Evolutionary conservation across 2,329 filamentous ascomycete genomes (phyloP).

Genomic region (Ramularia endophylla): DNA sequence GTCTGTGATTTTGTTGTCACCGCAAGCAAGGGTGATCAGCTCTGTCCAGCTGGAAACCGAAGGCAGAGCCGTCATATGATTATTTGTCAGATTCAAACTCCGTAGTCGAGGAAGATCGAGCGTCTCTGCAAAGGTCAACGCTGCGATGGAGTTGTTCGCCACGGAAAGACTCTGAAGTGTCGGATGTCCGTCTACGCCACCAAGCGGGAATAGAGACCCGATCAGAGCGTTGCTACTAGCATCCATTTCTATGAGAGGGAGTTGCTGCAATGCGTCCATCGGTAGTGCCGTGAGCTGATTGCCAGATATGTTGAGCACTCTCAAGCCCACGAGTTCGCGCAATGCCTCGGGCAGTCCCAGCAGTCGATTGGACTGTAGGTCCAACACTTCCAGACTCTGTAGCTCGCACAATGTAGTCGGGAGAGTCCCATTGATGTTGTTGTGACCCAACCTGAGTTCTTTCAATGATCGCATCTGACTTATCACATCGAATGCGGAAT

Average conservation of each 20-base stretch:
- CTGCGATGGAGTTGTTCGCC: constrained; percentile 65
- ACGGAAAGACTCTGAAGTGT: constrained; percentile 71
- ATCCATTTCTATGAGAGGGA: constrained; percentile 68
- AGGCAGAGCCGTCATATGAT: constrained; percentile 68
- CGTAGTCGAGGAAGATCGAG: constrained; percentile 67
- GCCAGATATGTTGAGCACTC: constrained; percentile 70
- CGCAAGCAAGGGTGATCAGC: constrained; percentile 66
- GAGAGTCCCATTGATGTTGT: constrained; percentile 64
- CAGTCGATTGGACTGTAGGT: constrained; percentile 75
- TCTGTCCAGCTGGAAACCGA: constrained; percentile 67
- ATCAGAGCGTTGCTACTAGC: constrained; percentile 72
- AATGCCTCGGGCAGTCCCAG: constrained; percentile 63
- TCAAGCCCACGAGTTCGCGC: constrained; percentile 61
- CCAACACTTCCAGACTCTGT: constrained; percentile 67
- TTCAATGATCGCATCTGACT: constrained; percentile 65
- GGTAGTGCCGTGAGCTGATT: constrained; percentile 70
- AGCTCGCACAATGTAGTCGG: constrained; percentile 59
- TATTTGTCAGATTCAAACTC: constrained; percentile 70
- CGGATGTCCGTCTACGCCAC: constrained; percentile 43
- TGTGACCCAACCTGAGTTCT: constrained; percentile 77
- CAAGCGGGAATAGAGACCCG: constrained; percentile 62
- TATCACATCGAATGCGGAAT: constrained; percentile 65
- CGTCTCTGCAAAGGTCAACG: constrained; percentile 41
- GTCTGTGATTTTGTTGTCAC: constrained; percentile 71
- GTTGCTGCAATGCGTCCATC: constrained; percentile 59